Evolutionary conservation across 2,329 filamentous ascomycete genomes (phyloP).

Genomic region (Fusarium drepaniforme): DNA sequence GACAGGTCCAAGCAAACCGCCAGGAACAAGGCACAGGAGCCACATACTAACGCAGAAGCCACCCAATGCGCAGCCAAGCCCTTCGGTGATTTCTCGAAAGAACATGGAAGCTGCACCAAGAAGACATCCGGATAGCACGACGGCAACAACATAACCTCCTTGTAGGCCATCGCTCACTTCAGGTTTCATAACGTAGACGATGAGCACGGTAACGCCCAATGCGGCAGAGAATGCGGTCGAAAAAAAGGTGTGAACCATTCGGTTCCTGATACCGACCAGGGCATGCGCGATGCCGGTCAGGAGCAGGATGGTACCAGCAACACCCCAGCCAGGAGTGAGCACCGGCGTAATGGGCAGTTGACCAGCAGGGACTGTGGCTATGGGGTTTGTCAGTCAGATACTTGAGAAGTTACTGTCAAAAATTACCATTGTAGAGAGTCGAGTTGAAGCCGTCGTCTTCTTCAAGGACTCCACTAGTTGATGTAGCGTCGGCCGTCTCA

Average conservation of each 20-base stretch:
- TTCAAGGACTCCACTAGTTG: conserved; percentile 33
- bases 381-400: conserved; percentile 6
- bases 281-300: conserved; percentile 77
- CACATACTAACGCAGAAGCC: conserved; percentile 93
- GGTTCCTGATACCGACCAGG: conserved; percentile 85
- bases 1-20: conserved; percentile 76
- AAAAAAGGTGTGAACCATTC: conserved; percentile 83
- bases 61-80: conserved; percentile 86
- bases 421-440: conserved; percentile 52
- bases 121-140: conserved; percentile 77
- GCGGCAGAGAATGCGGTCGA: conserved; percentile 81
- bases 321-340: conserved; percentile 84
- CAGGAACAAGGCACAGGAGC: conserved; percentile 82
- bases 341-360: conserved; percentile 78
- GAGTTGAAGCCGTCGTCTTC: conserved; percentile 44
- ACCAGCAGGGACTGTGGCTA: conserved; percentile 61
- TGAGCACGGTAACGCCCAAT: conserved; percentile 82
- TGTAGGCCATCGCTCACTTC: conserved; percentile 82
- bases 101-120: conserved; percentile 81
- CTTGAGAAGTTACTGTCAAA: background rate
- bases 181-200: conserved; percentile 88
- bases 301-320: conserved; percentile 83
- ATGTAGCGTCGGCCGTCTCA: conserved; percentile 24
- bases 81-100: conserved; percentile 86
- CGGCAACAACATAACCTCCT: conserved; percentile 87